A percentile compares a stretch with the other conserved stretches of the same genome.
Conservation (phyloP, 2,329 filamentous ascomycete species). For the Ustulina deusta region DNA sequence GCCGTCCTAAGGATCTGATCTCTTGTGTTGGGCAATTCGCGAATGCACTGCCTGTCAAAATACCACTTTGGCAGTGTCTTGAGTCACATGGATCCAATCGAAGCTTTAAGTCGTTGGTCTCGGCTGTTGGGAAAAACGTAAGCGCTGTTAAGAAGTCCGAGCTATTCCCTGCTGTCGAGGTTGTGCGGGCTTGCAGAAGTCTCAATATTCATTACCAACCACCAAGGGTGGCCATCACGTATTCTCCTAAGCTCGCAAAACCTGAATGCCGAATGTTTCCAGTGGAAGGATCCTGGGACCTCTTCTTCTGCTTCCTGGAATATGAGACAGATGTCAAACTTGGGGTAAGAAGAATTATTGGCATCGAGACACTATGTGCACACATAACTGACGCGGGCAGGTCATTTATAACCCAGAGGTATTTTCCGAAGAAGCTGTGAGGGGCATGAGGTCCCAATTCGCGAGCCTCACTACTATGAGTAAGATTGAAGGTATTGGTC, state of each 20-base stretch:
- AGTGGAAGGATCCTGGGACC: conserved; percentile 7
- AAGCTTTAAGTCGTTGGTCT: conserved; percentile 2
- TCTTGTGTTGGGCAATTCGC: conserved; percentile 8
- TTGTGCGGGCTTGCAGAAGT: conserved; percentile 1
- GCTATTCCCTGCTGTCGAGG: conserved; percentile 6
- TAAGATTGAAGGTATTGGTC: conserved; percentile 1
- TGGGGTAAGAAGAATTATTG: too few relatives aligned
- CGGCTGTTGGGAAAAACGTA: conserved; percentile 3
- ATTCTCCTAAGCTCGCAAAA: conserved; percentile 13
- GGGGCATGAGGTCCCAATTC: too few relatives aligned
- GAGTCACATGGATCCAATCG: conserved; percentile 3
- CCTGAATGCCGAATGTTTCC: conserved; percentile 7
- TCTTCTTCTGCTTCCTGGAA: conserved; percentile 10
- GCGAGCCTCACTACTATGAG: neutral
- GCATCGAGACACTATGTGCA: too few relatives aligned
- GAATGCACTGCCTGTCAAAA: conserved; percentile 7
- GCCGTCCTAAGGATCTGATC: too few relatives aligned
- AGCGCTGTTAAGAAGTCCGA: conserved; percentile 4
- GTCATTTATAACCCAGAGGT: too few relatives aligned
- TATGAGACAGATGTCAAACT: conserved; percentile 11
- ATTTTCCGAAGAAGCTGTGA: too few relatives aligned
- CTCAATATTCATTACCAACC: conserved; percentile 1
- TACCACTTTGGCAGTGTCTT: conserved; percentile 10
- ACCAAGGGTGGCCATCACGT: conserved; percentile 7
- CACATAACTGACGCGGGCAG: too few relatives aligned